Base-by-base conservation (phyloP, 108 stramenopile species). In the Skeletonema grethae region DNA sequence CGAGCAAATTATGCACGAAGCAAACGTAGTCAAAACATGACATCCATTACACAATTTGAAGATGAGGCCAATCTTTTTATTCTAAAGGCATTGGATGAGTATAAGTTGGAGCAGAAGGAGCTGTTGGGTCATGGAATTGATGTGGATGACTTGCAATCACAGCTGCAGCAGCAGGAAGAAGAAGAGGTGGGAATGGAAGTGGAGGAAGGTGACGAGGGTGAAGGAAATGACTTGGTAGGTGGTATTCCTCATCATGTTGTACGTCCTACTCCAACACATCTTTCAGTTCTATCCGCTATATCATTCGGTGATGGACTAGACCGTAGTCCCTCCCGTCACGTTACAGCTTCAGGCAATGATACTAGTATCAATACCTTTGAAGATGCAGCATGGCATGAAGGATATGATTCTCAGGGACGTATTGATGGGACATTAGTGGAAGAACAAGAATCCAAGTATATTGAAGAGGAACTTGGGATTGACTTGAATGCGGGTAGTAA, bases 11-110 rank as follows among this genome's bases (percentile, higher is more conserved):
- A 39, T 36, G 12, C 7, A 15, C 31, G 38, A 28, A 65, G n/a
- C 36, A 43, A 22, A 18, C 45, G 31, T 18, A 38, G 34, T 28
- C 31, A 43, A 45, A 30, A 9, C 15, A 28, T 13, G 48, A 66
- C 32, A 58, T 64, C 65, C 10, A 30, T 39, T 1, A 31, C 65
- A 18, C 70, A 79, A 63, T 79, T 79, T 38, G 70, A 67, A 34
- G 50, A 79, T 48, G 78, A 79, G 65, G 78, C 71, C 31, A 70
- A 79, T 41, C 16, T 34, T n/a, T 70, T 64, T 2, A 79, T 79
- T 67, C 46, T 79, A 5, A 48, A 58, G 41, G 78, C 78, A 13
- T 11, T 79, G 31, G 30, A 60, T 0, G 30, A 16, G 20, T 57
- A 78, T 34, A 57, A 66, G 35, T 38, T 65, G 29, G 41, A 28